A percentile compares a stretch with the other conserved stretches of the same genome.
Conservation (phyloP, 495 filamentous ascomycete species). For the Aspergillus steynii region DNA sequence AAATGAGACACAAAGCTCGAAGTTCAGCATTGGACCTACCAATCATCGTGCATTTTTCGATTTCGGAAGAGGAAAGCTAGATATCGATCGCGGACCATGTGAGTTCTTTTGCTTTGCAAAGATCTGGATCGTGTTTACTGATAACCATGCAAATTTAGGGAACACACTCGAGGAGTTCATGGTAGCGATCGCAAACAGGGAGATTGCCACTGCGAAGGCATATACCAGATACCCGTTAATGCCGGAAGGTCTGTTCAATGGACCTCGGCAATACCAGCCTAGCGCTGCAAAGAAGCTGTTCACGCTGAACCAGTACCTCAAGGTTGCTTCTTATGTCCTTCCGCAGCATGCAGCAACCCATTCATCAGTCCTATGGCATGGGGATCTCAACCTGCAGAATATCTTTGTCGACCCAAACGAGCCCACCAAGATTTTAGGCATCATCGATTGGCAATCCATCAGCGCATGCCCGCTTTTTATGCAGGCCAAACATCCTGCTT, state of each 20-base stretch:
- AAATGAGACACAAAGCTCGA: constrained; percentile 21
- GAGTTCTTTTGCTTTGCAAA: constrained; percentile 18
- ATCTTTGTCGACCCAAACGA: constrained; percentile 29
- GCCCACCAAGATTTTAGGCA: constrained; percentile 23
- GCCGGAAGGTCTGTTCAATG: constrained; percentile 27
- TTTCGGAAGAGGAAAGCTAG: constrained; percentile 23
- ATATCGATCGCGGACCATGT: constrained; percentile 32
- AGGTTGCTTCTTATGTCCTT: constrained; percentile 21
- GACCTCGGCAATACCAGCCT: constrained; percentile 29
- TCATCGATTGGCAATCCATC: constrained; percentile 31
- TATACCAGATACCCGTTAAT: constrained; percentile 24
- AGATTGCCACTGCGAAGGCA: constrained; percentile 24
- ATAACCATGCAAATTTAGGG: constrained; percentile 17
- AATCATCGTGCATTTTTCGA: constrained; percentile 28
- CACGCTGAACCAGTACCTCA: constrained; percentile 24
- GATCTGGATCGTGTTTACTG: constrained; percentile 15
- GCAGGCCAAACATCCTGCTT: constrained; percentile 24
- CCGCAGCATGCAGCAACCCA: constrained; percentile 20
- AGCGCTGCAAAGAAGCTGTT: constrained; percentile 25
- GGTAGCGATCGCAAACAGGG: constrained; percentile 19
- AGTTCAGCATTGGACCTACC: constrained; percentile 23
- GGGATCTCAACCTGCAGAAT: constrained; percentile 27
- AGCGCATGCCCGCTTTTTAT: constrained; percentile 25
- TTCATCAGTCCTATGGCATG: constrained; percentile 27
- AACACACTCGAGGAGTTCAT: constrained; percentile 21